Percentiles rank a stretch among this genome's conserved stretches.
Evolutionary conservation across 139 green algal genomes (phyloP).

Genomic region (Gonium pectorale): DNA sequence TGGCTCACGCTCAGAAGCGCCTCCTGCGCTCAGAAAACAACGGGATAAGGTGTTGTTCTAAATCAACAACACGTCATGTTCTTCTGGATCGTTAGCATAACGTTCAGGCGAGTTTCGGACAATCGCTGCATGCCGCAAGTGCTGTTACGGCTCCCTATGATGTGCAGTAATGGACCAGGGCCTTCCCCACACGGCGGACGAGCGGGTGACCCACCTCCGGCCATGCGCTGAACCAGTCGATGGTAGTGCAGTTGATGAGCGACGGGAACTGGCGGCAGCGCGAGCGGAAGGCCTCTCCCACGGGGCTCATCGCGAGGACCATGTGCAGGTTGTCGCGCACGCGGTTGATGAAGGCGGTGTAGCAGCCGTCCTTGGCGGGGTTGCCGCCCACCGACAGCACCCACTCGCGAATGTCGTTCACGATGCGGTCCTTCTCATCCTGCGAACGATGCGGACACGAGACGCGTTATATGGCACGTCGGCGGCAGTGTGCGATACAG

Average conservation of each 20-base stretch:
- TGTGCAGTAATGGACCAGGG: no score
- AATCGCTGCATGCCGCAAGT: no score
- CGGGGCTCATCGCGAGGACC: constrained; percentile 85
- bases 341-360: constrained; percentile 78
- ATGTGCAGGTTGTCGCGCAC: constrained; percentile 88
- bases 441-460: no score
- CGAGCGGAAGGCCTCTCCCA: constrained; percentile 80
- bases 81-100: no score
- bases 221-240: constrained; percentile 84
- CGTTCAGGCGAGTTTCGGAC: no score
- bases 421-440: constrained; percentile 85
- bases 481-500: no score
- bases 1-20: constrained; percentile 71
- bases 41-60: no score
- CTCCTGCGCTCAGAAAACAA: constrained; percentile 53
- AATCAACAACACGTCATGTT: no score
- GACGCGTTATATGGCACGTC: no score
- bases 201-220: constrained; percentile 51
- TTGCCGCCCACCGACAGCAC: constrained; percentile 60
- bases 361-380: constrained; percentile 71
- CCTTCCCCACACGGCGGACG: no score
- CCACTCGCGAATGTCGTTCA: constrained; percentile 78
- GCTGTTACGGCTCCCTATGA: no score
- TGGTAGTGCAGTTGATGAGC: constrained; percentile 90
- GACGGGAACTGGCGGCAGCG: constrained; percentile 83